Base-by-base conservation (phyloP, 2,329 filamentous ascomycete genomes). In the Tolypocladium ophioglossoides region DNA sequence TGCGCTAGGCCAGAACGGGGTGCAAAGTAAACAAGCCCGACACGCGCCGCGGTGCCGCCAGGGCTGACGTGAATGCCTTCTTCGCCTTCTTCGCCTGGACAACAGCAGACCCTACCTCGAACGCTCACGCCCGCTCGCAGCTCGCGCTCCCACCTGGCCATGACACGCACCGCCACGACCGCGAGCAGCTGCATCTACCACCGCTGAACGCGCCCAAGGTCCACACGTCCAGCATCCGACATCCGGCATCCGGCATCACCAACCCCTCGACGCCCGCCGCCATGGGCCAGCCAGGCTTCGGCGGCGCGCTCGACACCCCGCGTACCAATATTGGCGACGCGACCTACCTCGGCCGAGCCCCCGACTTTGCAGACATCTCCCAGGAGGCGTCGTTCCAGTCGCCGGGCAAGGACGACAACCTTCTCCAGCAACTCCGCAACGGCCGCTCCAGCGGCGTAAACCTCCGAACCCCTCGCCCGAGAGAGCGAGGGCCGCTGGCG, bases 301-400 rank as follows among this genome's bases (percentile, higher is more conserved):
- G 72, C 68, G 77, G 72, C 67, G 78, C 78, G 65, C 80, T 95
- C 72, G 87, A 94, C 72, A 95, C 91, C 63, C 92, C 92, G 64
- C 86, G 87, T 68, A 95, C 90, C 57, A 87, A 91, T 65, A 71
- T 85, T 61, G 90, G 87, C 66, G 90, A 96, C 78, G 84, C 84
- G 71, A 95, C 91, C 61, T 92, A 86, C 70, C 77, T 95, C 58
- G 83, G 73, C 69, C 76, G 83, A 71, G 72, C 80, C 72, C 74
- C 84, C 62, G 85, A 90, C 65, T 84, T 95, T 65, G 70, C 67
- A 56, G 90, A 95, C 63, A 84, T 92, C 61, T 95, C 90, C 52
- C 86, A 91, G 63, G 90, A 95, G 67, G 84, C 89, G 55, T 94
- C 92, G 1, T 96, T 96, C 62, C 83, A 85, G 54, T 91, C 89